Evolutionary conservation across 2,329 filamentous ascomycete species (phyloP), one percentile per base, ranked within the genome.

Genomic region (Aspergillus aculeatus): DNA sequence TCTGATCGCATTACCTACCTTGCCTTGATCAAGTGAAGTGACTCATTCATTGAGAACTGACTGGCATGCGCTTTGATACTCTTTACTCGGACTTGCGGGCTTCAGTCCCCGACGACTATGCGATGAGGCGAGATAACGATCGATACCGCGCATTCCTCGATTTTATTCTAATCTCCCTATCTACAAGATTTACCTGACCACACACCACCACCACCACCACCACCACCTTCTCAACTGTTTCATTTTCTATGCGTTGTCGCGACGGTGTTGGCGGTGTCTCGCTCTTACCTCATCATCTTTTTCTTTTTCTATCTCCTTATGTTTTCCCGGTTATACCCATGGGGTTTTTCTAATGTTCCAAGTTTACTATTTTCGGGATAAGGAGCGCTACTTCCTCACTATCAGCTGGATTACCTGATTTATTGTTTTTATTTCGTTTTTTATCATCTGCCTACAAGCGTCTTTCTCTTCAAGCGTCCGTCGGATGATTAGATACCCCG

Each of bases 401-500:
- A 44, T 44, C 38, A 44, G 38, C 38, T 44, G 38, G 38, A n/a
- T 44, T 16, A 44, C 16, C 38, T 50, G 50, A 57, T 50, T 51
- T 57, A 31, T 54, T 24, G 38, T 57, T 55, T 51, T 61, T 29
- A 29, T 29, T 63, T 59, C 56, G 54, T 50, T 49, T 11, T 35
- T 35, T 35, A 12, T 4, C 11, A 35, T 35, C 32, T 35, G 11
- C n/a, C 16, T n/a, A 44, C 38, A 44, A 35, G 38, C 38, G n/a
- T 52, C 29, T 56, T 56, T 54, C 56, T 23, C 55, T 35, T 16
- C n/a, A 44, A 44, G 38, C 16, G 38, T 44, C 54, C 58, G 61
- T 51, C 35, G 49, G 41, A 62, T 57, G 58, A 60, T 63, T 58
- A 58, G 63, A 67, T 67, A 66, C 64, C 65, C 66, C 35, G 56